phyloP scores from a whole-genome alignment of 1,284 basidiomycete species.

The Sphaerobolus stellatus region DNA sequence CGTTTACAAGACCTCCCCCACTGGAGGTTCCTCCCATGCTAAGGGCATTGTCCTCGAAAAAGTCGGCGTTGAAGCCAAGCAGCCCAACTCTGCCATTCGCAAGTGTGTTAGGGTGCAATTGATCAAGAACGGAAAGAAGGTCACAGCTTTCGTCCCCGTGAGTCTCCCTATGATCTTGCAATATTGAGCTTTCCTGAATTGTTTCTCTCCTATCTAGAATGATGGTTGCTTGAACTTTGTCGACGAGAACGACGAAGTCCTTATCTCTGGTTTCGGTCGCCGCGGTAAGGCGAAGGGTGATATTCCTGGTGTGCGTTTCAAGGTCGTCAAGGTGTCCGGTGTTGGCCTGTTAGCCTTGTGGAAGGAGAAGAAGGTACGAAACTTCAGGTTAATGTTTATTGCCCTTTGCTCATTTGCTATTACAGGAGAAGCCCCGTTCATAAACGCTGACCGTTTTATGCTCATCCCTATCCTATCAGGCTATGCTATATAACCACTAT shows the following conservation, averaged over 20 bases:
- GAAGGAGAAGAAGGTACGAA: slow-evolving; percentile 94
- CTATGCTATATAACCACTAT: too few relatives aligned
- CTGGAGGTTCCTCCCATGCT: slow-evolving; percentile 98
- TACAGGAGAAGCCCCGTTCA: slow-evolving; percentile 87
- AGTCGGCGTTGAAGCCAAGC: slow-evolving; percentile 92
- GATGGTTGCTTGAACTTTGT: slow-evolving; percentile 99
- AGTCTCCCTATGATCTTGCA: slow-evolving; percentile 13
- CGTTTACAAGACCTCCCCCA: slow-evolving; percentile 99
- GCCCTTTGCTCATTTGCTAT: not conserved
- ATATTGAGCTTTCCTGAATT: slow-evolving; percentile 16
- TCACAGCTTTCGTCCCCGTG: slow-evolving; percentile 82
- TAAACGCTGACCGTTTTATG: slow-evolving; percentile 39
- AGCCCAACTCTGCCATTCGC: slow-evolving; percentile 99
- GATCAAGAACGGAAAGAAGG: slow-evolving; percentile 99
- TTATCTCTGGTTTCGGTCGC: slow-evolving; percentile 99
- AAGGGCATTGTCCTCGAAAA: slow-evolving; percentile 99
- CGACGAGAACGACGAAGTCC: slow-evolving; percentile 99
- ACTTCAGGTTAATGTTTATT: slow-evolving; percentile 20
- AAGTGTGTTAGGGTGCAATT: slow-evolving; percentile 99
- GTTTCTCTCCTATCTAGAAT: slow-evolving; percentile 57
- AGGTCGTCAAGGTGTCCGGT: slow-evolving; percentile 99
- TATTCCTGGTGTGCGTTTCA: slow-evolving; percentile 97
- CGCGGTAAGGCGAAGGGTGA: slow-evolving; percentile 99
- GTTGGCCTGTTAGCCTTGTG: slow-evolving; percentile 96
- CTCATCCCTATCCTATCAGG: too few relatives aligned